Percentiles rank a stretch among this genome's conserved stretches.
Conservation (phyloP, 2,329 filamentous ascomycete species). For the Pestalotiopsis sp. region DNA sequence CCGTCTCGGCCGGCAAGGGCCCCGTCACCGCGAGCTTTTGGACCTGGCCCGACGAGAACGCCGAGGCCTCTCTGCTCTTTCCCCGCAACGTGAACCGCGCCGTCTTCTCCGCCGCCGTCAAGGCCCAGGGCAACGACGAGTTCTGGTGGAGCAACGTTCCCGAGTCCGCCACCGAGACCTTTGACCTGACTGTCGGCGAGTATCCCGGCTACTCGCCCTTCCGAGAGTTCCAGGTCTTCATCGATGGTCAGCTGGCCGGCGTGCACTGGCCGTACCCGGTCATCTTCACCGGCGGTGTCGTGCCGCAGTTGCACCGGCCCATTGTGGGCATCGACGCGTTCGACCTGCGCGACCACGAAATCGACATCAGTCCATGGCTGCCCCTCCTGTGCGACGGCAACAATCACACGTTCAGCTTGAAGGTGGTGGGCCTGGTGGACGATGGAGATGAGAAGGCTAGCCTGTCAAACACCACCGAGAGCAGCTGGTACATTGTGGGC, state of each 20-base stretch:
- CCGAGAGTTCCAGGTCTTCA: constrained; percentile 75
- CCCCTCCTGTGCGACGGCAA: constrained; percentile 68
- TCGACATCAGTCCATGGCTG: constrained; percentile 80
- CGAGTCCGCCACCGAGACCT: constrained; percentile 60
- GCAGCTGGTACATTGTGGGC: constrained; percentile 75
- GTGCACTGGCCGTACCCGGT: constrained; percentile 82
- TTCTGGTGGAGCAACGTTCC: constrained; percentile 86
- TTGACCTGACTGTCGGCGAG: constrained; percentile 55
- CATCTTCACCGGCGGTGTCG: constrained; percentile 81
- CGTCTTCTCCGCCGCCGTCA: constrained; percentile 75
- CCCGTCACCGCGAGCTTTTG: constrained; percentile 64
- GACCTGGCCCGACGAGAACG: constrained; percentile 63
- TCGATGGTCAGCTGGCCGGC: constrained; percentile 74
- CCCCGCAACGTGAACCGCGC: constrained; percentile 70
- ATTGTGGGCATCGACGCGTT: constrained; percentile 80
- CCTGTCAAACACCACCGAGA: constrained; percentile 59
- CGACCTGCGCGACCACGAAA: constrained; percentile 77
- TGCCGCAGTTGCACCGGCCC: constrained; percentile 76
- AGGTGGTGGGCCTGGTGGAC: constrained; percentile 67
- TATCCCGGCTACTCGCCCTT: constrained; percentile 73
- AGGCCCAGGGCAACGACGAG: constrained; percentile 76
- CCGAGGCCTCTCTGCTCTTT: constrained; percentile 61
- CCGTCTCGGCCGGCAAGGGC: constrained; percentile 61
- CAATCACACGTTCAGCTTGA: constrained; percentile 68
- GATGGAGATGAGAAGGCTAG: constrained; percentile 46